These are phyloP conservation scores for Diaporthe australafricana DNA, from an alignment of 2,329 filamentous ascomycete species.

Conservation along the genomic window DNA sequence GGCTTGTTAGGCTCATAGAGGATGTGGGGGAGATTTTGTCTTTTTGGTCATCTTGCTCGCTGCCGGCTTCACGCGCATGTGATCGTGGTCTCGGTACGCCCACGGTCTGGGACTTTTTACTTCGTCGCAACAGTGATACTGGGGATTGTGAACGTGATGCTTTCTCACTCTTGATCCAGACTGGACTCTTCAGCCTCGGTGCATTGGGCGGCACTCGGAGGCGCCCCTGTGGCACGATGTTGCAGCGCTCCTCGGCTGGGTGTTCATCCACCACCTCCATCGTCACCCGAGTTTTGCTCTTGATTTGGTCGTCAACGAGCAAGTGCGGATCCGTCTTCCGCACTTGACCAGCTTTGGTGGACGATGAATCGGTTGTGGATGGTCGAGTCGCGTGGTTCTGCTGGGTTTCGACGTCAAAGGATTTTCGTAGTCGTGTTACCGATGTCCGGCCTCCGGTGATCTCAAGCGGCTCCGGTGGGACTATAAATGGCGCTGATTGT, in stretches of 20 bases:
- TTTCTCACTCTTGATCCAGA: conserved; percentile 10
- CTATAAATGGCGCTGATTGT: conserved; percentile 6
- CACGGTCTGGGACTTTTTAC: background rate
- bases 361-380: background rate
- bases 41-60: background rate
- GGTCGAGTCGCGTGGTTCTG: background rate
- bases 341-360: too few relatives aligned
- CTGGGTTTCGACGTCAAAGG: background rate
- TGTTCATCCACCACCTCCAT: background rate
- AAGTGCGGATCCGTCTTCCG: background rate
- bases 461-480: background rate
- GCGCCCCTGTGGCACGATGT: background rate
- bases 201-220: background rate
- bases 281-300: background rate
- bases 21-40: conserved; percentile 16
- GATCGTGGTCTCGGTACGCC: background rate
- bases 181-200: conserved; percentile 14
- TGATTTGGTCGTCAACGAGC: background rate
- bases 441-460: conserved; percentile 2
- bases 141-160: background rate
- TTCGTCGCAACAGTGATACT: background rate
- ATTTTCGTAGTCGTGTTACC: background rate
- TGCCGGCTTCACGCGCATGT: background rate
- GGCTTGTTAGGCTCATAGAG: background rate
- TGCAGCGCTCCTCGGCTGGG: background rate